Base-by-base conservation (phyloP, 2,329 filamentous ascomycete species). In the Ascochyta fabae region DNA sequence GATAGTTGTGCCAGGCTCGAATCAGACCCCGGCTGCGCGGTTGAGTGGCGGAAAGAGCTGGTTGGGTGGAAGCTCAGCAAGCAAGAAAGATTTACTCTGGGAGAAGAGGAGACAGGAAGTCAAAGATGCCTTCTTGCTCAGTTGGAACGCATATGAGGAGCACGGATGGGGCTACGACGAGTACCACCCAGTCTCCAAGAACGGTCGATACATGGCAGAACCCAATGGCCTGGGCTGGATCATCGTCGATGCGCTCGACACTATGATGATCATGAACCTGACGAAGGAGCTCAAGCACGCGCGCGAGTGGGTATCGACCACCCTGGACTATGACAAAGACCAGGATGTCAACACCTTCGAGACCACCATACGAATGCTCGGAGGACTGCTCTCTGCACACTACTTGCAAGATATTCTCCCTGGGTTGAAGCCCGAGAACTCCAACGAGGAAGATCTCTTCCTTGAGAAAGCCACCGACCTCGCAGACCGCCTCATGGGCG, bases 271-370 rank as follows among this genome's bases (percentile, higher is more conserved):
- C 58, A 99, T 99, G 95, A 98, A 98, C 75, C 82, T 96, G 62
- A 98, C 94, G 13, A 89, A 87, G 29, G 88, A 93, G 59, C 83
- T 99, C 35, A 84, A 87, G 34, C 88, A 96, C 69, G 94, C 95
- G 26, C 84, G 94, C 52, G 86, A 96, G 71, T 99, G 95, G 95
- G 86, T 99, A 43, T 83, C 90, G 1, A 88, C 86, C 4, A 87
- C 87, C 7, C 78, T 98, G 60, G 88, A 87, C 10, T 98, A 96
- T 78, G 88, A 97, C 57, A 92, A 96, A 75, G 84, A 97, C 68
- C 92, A 97, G 74, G 92, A 97, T 73, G 94, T 99, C 52, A 98
- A 92, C 75, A 97, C 92, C 0, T 99, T 98, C 67, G 95, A 99
- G 79, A 98, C 94, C 7, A 98, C 94, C 0, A 98, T 98, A 67